Evolutionary conservation across 2,329 filamentous ascomycete genomes (phyloP).

Genomic region (Apiospora saccharicola): DNA sequence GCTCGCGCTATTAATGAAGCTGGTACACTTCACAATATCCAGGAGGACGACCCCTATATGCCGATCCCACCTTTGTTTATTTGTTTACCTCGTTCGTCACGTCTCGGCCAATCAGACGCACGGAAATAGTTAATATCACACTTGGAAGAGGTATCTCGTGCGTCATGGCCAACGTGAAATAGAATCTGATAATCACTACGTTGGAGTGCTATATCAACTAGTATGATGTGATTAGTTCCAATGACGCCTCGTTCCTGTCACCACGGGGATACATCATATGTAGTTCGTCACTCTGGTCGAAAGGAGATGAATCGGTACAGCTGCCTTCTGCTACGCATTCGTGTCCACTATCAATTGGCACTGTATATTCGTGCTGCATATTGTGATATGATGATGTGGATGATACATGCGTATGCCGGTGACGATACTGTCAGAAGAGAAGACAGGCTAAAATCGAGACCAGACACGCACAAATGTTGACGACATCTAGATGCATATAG

Average conservation of each 20-base stretch:
- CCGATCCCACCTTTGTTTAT: slow-evolving; percentile 15
- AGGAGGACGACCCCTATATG: neutral
- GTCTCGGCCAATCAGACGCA: neutral
- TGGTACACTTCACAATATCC: neutral
- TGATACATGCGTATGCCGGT: neutral
- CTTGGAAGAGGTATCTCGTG: neutral
- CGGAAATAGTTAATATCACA: neutral
- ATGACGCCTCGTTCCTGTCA: neutral
- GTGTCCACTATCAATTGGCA: neutral
- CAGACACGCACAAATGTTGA: neutral
- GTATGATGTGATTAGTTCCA: neutral
- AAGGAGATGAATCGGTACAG: no score
- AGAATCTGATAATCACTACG: neutral
- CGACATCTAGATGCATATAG: neutral
- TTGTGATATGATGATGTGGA: neutral
- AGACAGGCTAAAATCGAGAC: neutral
- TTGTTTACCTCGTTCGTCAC: neutral
- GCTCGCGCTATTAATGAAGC: neutral
- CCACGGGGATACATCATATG: neutral
- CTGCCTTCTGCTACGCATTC: neutral
- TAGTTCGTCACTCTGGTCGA: neutral
- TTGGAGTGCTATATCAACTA: neutral
- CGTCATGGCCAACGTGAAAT: neutral
- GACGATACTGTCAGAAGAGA: neutral
- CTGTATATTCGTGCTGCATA: neutral